Evolutionary conservation across 1,139 yeast genomes (phyloP).

Genomic region (Lodderomyces oxycetoniae): DNA sequence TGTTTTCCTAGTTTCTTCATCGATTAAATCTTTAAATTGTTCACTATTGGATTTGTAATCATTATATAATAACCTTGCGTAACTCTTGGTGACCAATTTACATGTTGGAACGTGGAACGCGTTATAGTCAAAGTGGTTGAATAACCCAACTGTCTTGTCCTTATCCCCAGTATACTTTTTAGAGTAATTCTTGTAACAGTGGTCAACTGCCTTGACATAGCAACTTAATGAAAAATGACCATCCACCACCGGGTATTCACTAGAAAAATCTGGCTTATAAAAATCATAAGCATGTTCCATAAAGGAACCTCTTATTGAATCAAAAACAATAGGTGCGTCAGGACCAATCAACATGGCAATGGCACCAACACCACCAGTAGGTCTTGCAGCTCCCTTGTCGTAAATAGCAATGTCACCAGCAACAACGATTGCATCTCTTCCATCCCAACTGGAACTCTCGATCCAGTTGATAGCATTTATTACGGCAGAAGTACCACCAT

Average conservation of each 20-base stretch:
- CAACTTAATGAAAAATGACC: conserved; percentile 95
- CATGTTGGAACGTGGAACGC: conserved; percentile 99
- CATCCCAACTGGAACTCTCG: conserved; percentile 97
- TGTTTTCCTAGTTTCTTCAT: conserved; percentile 52
- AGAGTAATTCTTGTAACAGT: conserved; percentile 78
- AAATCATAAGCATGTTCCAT: conserved; percentile 98
- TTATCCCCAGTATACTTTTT: conserved; percentile 64
- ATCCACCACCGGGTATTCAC: conserved; percentile 96
- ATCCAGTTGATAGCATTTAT: conserved; percentile 95
- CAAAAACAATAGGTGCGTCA: conserved; percentile 94
- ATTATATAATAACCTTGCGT: conserved; percentile 86
- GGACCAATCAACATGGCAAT: conserved; percentile 96
- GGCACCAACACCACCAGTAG: conserved; percentile 99
- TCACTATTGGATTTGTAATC: conserved; percentile 73
- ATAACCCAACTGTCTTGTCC: conserved; percentile 55
- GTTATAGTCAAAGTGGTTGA: conserved; percentile 80
- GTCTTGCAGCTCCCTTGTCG: conserved; percentile 97
- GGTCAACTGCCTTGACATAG: conserved; percentile 90
- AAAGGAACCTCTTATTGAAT: conserved; percentile 79
- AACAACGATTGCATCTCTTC: conserved; percentile 95
- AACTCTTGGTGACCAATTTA: conserved; percentile 89
- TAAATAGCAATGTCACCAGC: conserved; percentile 98
- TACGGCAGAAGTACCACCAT: conserved; percentile 96
- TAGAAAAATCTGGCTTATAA: conserved; percentile 94
- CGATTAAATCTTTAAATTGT: conserved; percentile 46